A percentile compares a stretch with the other conserved stretches of the same genome.
phyloP scores from a whole-genome alignment of 805 yeast genomes.

The Hemisphaericaspora nanyangensis region DNA sequence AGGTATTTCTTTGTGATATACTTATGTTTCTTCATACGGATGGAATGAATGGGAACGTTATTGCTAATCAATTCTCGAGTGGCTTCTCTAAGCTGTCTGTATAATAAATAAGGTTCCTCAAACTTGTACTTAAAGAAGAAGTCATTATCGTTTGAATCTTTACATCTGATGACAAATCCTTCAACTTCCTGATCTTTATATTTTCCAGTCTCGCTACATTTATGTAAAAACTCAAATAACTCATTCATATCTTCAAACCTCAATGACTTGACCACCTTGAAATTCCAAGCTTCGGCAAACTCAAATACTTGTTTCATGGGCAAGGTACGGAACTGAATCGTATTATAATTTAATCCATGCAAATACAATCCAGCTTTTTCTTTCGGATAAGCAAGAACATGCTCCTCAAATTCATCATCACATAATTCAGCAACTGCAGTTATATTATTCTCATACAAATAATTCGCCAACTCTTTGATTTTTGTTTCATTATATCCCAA shows the following conservation, averaged over 20 bases:
- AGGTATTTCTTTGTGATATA: conserved; percentile 64
- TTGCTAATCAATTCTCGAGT: conserved; percentile 56
- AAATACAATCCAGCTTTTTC: conserved; percentile 78
- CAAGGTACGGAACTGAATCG: conserved; percentile 58
- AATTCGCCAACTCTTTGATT: conserved; percentile 50
- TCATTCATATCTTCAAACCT: conserved; percentile 32
- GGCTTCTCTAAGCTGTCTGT: conserved; percentile 85
- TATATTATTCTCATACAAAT: conserved; percentile 45
- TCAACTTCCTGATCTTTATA: conserved; percentile 74
- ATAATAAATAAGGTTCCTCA: conserved; percentile 90
- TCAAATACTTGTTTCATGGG: conserved; percentile 55
- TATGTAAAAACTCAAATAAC: conserved; percentile 50
- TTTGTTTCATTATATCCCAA: conserved; percentile 39
- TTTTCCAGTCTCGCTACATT: conserved; percentile 61
- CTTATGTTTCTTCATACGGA: conserved; percentile 48
- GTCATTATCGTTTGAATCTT: conserved; percentile 30
- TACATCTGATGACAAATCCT: conserved; percentile 87
- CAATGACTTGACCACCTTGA: conserved; percentile 53
- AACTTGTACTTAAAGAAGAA: conserved; percentile 91
- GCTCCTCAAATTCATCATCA: conserved; percentile 92
- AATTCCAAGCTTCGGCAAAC: conserved; percentile 70
- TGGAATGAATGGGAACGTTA: conserved; percentile 19
- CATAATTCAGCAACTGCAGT: conserved; percentile 94
- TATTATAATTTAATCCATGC: conserved; percentile 82
- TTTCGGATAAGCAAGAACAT: conserved; percentile 68